Conservation (phyloP, 1,284 basidiomycete species). For the Malassezia equina region DNA sequence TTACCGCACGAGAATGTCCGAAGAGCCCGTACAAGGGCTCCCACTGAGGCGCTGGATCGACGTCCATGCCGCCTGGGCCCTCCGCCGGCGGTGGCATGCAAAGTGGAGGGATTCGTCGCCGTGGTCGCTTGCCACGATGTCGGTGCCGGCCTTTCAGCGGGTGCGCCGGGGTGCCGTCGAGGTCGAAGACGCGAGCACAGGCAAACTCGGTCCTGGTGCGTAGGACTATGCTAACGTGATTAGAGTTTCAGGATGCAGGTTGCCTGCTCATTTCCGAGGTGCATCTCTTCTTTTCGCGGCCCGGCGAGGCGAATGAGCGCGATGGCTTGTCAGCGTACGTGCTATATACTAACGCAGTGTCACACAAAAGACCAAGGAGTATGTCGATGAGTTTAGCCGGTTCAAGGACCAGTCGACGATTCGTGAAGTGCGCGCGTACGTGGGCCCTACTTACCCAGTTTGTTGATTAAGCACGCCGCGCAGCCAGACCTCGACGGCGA, state of each 20-base stretch:
- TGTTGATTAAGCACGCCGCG: conserved; percentile 24
- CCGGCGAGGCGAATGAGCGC: conserved; percentile 64
- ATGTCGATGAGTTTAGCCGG: conserved; percentile 79
- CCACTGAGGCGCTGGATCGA: not conserved
- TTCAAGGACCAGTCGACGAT: conserved; percentile 77
- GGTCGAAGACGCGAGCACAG: conserved; percentile 31
- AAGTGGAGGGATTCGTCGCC: not conserved
- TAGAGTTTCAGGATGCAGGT: conserved; percentile 81
- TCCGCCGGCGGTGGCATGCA: not conserved
- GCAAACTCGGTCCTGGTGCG: conserved; percentile 26
- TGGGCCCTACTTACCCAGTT: conserved; percentile 21
- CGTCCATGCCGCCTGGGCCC: not conserved
- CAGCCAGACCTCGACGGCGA: conserved; percentile 23
- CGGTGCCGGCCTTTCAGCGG: conserved; percentile 16
- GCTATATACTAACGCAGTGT: conserved; percentile 50
- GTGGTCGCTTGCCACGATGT: not conserved
- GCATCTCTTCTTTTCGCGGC: conserved; percentile 68
- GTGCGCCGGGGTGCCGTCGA: conserved; percentile 25
- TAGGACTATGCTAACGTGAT: not conserved
- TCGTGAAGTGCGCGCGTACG: conserved; percentile 75
- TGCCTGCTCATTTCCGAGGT: conserved; percentile 84
- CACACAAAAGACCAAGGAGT: conserved; percentile 82
- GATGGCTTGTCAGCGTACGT: conserved; percentile 61
- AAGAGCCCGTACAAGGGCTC: conserved; percentile 47
- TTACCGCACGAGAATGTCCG: conserved; percentile 50